Evolutionary conservation across 768 basidiomycete species (phyloP).

Genomic region (Filobasidium floriforme): DNA sequence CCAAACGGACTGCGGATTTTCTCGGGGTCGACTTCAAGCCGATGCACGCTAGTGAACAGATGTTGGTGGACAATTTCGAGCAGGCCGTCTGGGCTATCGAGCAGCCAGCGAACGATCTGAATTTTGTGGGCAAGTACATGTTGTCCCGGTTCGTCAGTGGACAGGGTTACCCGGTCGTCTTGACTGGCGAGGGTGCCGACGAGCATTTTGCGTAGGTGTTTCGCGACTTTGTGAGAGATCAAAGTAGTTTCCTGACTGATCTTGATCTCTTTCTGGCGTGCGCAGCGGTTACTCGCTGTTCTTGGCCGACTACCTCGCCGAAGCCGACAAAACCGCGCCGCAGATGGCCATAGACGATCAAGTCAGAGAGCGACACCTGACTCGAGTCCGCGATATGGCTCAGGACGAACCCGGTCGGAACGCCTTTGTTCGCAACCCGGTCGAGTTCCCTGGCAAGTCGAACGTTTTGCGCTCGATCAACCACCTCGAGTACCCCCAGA

Average conservation of each 20-base stretch:
- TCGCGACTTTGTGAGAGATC: too few relatives aligned
- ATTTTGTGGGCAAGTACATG: constrained; percentile 36
- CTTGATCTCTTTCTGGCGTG: background rate
- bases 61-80: constrained; percentile 31
- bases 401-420: background rate
- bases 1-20: constrained; percentile 32
- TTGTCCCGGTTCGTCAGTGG: constrained; percentile 29
- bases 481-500: constrained; percentile 12
- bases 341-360: constrained; percentile 10
- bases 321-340: constrained; percentile 19
- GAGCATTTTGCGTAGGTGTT: constrained; percentile 34
- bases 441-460: constrained; percentile 8
- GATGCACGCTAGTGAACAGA: constrained; percentile 28
- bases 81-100: constrained; percentile 36
- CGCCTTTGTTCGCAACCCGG: constrained; percentile 10
- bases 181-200: constrained; percentile 41
- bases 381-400: constrained; percentile 6
- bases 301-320: constrained; percentile 32
- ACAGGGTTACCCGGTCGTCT: constrained; percentile 37
- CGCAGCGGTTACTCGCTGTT: constrained; percentile 29
- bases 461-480: constrained; percentile 7
- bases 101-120: constrained; percentile 34
- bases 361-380: background rate
- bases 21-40: constrained; percentile 32
- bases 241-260: background rate